Percentiles rank a stretch among this genome's conserved stretches.
Evolutionary conservation across 768 basidiomycete genomes (phyloP).

Genomic region (Podaxis sp.): DNA sequence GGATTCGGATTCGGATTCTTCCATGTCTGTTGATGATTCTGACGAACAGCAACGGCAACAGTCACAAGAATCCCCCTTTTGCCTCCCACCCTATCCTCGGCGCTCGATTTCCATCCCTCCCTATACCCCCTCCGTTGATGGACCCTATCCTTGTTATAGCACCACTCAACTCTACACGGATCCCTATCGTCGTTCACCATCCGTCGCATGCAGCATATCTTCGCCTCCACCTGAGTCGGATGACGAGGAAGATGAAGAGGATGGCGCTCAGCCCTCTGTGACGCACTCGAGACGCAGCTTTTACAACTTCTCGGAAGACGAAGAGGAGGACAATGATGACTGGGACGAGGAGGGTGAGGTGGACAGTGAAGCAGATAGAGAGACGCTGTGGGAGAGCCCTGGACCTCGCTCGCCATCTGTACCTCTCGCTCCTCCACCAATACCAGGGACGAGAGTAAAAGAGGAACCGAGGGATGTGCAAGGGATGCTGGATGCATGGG

Average conservation of each 20-base stretch:
- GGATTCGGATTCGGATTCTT: slow-evolving; percentile 33
- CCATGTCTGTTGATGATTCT: slow-evolving; percentile 44
- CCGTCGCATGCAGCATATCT: slow-evolving; percentile 53
- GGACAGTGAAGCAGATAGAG: slow-evolving; percentile 59
- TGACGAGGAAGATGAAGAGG: slow-evolving; percentile 47
- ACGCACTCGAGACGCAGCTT: slow-evolving; percentile 27
- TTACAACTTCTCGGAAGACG: slow-evolving; percentile 32
- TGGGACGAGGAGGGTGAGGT: slow-evolving; percentile 44
- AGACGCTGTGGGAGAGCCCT: slow-evolving; percentile 63
- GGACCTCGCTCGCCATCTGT: slow-evolving; percentile 64
- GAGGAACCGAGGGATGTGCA: slow-evolving; percentile 63
- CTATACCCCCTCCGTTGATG: slow-evolving; percentile 49
- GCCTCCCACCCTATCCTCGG: slow-evolving; percentile 56
- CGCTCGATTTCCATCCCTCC: slow-evolving; percentile 56
- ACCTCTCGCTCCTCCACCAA: slow-evolving; percentile 31
- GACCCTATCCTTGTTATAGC: slow-evolving; percentile 30
- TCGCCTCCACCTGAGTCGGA: slow-evolving; percentile 77
- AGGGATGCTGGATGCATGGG: slow-evolving; percentile 70
- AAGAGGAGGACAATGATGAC: slow-evolving; percentile 26
- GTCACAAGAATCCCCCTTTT: slow-evolving; percentile 44
- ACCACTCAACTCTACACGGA: slow-evolving; percentile 24
- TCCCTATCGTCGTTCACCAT: slow-evolving; percentile 55
- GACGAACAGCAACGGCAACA: slow-evolving; percentile 34
- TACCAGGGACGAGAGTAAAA: slow-evolving; percentile 45
- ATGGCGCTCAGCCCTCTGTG: slow-evolving; percentile 44